A percentile compares a stretch with the other conserved stretches of the same genome.
These are phyloP conservation scores for Trypanosoma cruzi DNA, from an alignment of 208 protist genomes.

Conservation along the genomic window DNA sequence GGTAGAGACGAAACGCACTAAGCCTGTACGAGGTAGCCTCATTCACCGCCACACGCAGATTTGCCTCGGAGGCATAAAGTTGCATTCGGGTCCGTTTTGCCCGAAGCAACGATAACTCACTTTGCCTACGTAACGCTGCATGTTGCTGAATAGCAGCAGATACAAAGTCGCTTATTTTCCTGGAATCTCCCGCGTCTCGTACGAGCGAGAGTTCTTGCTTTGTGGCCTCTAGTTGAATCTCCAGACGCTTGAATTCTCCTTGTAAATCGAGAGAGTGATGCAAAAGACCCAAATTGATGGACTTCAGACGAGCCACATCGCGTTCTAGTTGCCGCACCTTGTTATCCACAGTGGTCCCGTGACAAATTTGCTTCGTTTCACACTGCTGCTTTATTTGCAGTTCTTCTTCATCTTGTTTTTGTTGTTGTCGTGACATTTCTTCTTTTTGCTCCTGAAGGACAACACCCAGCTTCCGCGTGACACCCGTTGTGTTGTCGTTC, in stretches of 20 bases:
- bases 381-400: neutral
- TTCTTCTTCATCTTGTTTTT: constrained; percentile 16
- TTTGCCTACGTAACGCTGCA: constrained; percentile 69
- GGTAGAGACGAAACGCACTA: constrained; percentile 83
- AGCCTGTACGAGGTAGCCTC: constrained; percentile 86
- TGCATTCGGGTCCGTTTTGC: constrained; percentile 71
- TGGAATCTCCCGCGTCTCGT: constrained; percentile 57
- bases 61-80: constrained; percentile 83
- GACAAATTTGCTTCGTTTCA: neutral
- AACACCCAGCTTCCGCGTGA: neutral
- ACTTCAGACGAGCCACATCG: constrained; percentile 85
- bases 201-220: constrained; percentile 79
- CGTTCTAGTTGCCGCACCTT: constrained; percentile 41
- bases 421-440: constrained; percentile 13
- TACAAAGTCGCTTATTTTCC: constrained; percentile 80
- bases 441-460: neutral
- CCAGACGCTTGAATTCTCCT: constrained; percentile 49
- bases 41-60: constrained; percentile 85
- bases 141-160: constrained; percentile 84
- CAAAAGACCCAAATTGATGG: constrained; percentile 86
- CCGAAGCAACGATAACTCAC: constrained; percentile 79
- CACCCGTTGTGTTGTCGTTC: constrained; percentile 3
- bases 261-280: constrained; percentile 82
- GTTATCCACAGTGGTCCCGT: neutral
- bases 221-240: constrained; percentile 67